Evolutionary conservation across 176 grass and related monocot genomes (phyloP), one percentile per base, ranked within the genome.

Genomic region (Zoysia japonica): DNA sequence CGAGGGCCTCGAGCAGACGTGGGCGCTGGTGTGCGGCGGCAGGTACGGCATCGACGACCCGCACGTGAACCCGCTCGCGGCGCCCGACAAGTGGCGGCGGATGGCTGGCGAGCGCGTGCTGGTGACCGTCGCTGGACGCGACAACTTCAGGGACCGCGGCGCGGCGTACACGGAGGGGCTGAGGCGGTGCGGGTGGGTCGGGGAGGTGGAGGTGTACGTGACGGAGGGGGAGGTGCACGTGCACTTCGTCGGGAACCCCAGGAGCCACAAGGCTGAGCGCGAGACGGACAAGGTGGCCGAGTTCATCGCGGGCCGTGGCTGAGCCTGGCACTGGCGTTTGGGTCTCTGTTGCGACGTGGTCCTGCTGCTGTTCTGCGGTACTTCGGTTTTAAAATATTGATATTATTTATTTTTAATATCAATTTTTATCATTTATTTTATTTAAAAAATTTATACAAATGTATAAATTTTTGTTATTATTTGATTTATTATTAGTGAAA

Each of bases 71-170:
- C 94, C 91, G 44, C 91, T 93, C 85, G 82, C 88, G 0, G 84
- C 84, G 65, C 84, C 86, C 38, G 84, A 78, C 13, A 65, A 71
- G 83, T 84, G 66, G 61, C 49, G 65, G 80, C 5, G 83, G 75
- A 41, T 97, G 84, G 84, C 67, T 1, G 88, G 79, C 41, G 83
- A 87, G 3, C 78, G 89, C 39, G 82, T 97, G 36, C 77, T 91
- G 35, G 80, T 97, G 48, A 86, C 82, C 70, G 79, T 93, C 70
- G 94, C 94, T 2, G 91, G 91, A 87, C 81, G 83, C 52, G 94
- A 93, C 41, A 19, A 47, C 0, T 80, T 94, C 71, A 76, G 87
- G 17, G 91, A 97, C 74, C 74, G 94, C 71, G 94, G 89, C 61
- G 75, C 84, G 74, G 84, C 84, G 10, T 90, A 87, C 67, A 77